Evolutionary conservation across 2,329 filamentous ascomycete genomes (phyloP).

Genomic region (Cladosporium sphaerospermum): DNA sequence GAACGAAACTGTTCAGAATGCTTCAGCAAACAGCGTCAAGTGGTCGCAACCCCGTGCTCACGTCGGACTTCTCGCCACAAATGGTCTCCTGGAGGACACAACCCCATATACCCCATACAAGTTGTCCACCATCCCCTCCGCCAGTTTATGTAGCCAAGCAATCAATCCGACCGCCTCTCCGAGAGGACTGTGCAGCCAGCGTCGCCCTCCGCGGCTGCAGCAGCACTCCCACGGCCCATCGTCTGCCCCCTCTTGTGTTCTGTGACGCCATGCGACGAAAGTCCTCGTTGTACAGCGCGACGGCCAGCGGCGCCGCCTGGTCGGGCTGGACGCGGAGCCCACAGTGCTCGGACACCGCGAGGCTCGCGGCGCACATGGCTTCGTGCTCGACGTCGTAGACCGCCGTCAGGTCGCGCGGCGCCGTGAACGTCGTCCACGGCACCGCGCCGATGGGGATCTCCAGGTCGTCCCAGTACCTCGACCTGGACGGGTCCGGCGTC

Average conservation of each 20-base stretch:
- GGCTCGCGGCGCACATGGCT: conserved; percentile 71
- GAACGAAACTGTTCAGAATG: too few relatives aligned
- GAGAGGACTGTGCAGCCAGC: neutral
- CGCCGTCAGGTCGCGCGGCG: conserved; percentile 60
- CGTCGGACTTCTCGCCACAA: too few relatives aligned
- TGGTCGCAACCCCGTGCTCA: too few relatives aligned
- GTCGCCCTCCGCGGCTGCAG: conserved; percentile 1
- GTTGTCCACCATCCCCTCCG: too few relatives aligned
- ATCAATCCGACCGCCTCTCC: too few relatives aligned
- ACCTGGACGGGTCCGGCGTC: neutral
- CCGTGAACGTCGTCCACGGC: conserved; percentile 72
- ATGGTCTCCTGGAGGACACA: too few relatives aligned
- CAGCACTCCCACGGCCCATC: neutral
- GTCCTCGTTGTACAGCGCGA: conserved; percentile 76
- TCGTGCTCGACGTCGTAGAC: conserved; percentile 73
- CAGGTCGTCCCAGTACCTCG: conserved; percentile 3
- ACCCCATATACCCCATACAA: too few relatives aligned
- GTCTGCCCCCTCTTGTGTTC: neutral
- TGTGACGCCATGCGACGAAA: conserved; percentile 48
- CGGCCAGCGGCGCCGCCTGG: conserved; percentile 75
- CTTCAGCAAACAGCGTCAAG: too few relatives aligned
- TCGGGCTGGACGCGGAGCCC: conserved; percentile 90
- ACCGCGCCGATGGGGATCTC: conserved; percentile 27
- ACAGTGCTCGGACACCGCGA: conserved; percentile 75
- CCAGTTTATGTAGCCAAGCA: too few relatives aligned